A percentile compares a stretch with the other conserved stretches of the same genome.
These are phyloP conservation scores for Trichoderma virens DNA, from an alignment of 495 filamentous ascomycete genomes.

Conservation along the genomic window DNA sequence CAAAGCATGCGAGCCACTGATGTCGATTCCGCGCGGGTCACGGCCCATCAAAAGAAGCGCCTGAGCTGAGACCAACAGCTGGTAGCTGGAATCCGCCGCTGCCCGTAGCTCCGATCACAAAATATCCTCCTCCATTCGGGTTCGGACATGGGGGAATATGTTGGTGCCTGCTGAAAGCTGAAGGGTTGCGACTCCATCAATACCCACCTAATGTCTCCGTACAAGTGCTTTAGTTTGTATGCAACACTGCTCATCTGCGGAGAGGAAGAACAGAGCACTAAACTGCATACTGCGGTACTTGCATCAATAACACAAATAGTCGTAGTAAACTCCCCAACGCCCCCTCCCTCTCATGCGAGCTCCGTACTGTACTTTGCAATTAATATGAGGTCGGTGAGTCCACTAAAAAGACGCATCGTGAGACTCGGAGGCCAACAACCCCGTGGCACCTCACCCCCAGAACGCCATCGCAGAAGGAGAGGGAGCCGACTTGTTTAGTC, in stretches of 20 bases:
- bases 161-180: not conserved
- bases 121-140: too few relatives aligned
- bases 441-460: not conserved
- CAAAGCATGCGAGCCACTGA: not conserved
- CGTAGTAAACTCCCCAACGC: not conserved
- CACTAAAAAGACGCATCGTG: slow-evolving; percentile 6
- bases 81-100: not conserved
- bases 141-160: too few relatives aligned
- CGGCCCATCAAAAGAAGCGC: not conserved
- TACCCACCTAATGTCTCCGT: not conserved
- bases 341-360: not conserved
- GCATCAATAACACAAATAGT: not conserved
- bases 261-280: not conserved
- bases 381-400: not conserved
- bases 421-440: not conserved
- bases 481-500: not conserved
- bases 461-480: not conserved
- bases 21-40: not conserved
- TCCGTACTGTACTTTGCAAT: not conserved
- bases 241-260: not conserved
- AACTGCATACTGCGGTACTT: not conserved
- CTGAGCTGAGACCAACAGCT: not conserved
- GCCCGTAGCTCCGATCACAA: not conserved
- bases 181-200: not conserved
- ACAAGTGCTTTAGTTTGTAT: not conserved